These are phyloP conservation scores for Cyclotella distinguenda DNA, from an alignment of 108 stramenopile genomes.

Conservation along the genomic window DNA sequence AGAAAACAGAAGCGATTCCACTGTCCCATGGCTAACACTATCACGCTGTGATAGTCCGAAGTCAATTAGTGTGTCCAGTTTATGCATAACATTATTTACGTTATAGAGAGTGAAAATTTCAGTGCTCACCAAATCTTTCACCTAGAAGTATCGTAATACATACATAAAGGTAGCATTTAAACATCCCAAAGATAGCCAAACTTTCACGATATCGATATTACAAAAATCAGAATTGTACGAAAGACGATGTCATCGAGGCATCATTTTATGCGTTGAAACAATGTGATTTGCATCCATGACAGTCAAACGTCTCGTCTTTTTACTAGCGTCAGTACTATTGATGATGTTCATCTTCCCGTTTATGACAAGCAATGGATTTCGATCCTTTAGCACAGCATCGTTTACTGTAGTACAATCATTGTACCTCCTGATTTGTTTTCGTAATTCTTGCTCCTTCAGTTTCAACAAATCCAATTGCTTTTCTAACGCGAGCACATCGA, in stretches of 20 bases:
- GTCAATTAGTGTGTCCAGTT: too few species aligned
- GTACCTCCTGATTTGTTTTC: conserved; percentile 31
- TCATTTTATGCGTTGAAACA: conserved; percentile 24
- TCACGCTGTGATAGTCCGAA: too few species aligned
- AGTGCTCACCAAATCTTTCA: not conserved
- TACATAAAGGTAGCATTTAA: not conserved
- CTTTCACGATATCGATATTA: too few species aligned
- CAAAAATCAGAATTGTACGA: too few species aligned
- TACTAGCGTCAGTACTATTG: not conserved
- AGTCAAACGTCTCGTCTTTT: conserved; percentile 18
- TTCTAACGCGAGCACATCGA: conserved; percentile 28
- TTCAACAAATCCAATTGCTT: conserved; percentile 19
- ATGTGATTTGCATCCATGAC: conserved; percentile 39
- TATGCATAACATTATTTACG: too few species aligned
- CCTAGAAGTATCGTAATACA: not conserved
- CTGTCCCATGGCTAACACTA: too few species aligned
- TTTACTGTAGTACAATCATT: conserved; percentile 42
- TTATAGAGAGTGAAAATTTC: not conserved
- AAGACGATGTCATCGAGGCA: not conserved
- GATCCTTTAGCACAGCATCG: conserved; percentile 41
- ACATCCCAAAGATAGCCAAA: too few species aligned
- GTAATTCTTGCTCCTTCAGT: conserved; percentile 26
- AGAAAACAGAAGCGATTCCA: conserved; percentile 5
- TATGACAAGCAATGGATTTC: conserved; percentile 42
- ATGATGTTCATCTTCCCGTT: conserved; percentile 42